Base-by-base conservation (phyloP, 1,139 yeast genomes). In the Yamadazyma atmosphaerica region DNA sequence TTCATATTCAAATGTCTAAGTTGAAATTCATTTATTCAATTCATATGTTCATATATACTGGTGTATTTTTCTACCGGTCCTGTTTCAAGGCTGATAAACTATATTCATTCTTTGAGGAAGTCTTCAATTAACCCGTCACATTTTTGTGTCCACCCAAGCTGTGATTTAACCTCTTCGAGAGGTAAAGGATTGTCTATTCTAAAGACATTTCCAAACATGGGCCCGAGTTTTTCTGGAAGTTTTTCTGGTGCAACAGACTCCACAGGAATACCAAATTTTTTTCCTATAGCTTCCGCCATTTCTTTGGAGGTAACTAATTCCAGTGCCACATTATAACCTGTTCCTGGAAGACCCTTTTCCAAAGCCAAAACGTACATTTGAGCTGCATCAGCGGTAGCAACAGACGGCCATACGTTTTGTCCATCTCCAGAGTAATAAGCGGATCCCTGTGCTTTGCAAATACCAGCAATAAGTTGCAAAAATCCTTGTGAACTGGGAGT, bases 341-440 rank as follows among this genome's bases (percentile, higher is more conserved):
- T 32, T 7, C 65, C 65, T 4, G 61, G 44, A 1, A 23, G 24
- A 5, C 56, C 63, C 32, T 57, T 58, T 40, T 56, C 61, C 14
- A 53, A 18, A 5, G 51, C 63, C 24, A 53, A 38, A 12, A 44
- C 37, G 34, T 35, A 62, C 14, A 60, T 17, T 3, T 24, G 36
- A 1, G 64, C 68, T 19, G 57, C 63, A 51, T 65, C 71, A 2
- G 33, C 14, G 11, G 45, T 46, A 33, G 60, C 52, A 12, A 58
- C 60, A 3, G 65, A 57, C 5, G 62, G 41, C 68, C 68, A 65
- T 1, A 35, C 44, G 36, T 52, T 53, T 10, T 38, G 22, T 9
- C 67, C 68, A 6, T 52, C 56, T 3, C 50, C 64, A 12, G 55
- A 22, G 35, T 54, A 58, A 7, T 39, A 43, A 9, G 57, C 46